Evolutionary conservation across 2,329 filamentous ascomycete genomes (phyloP), one percentile per base, ranked within the genome.

Genomic region (Microdochium paspali): DNA sequence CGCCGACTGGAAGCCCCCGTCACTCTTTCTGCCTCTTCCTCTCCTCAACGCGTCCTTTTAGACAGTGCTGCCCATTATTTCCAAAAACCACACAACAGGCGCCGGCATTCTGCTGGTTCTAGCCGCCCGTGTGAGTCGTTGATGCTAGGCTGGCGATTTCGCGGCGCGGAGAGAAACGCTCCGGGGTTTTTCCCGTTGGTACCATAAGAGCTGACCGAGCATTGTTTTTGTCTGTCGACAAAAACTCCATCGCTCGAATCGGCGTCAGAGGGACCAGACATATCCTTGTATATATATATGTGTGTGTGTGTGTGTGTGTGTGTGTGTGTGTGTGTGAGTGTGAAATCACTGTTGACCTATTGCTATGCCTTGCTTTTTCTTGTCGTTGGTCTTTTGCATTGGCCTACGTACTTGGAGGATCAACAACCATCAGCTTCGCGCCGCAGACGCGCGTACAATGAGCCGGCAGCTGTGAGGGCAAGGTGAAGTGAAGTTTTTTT

Each of bases 261-360:
- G 80, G 86, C 82, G 85, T 90, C 86, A 90, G 85, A 90, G 80
- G 84, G 70, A 77, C 77, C 82, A 72, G 59, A 90, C 85, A 90
- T 80, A 28, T 39, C 18, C 5, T 4, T 21, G 6, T 21, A 18
- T 20, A 4, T 9, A 40, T 9, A n/a, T 18, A 9, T 35, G 26
- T n/a, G 31, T 35, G 10, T 35, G 6, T 35, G 10, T 35, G n/a
- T 35, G 7, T n/a, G 31, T 40, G 10, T 10, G 20, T 40, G 20
- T 21, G 6, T 20, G 6, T 21, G 20, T 12, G 10, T 20, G 10
- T 28, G n/a, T 28, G 7, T 28, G 13, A 28, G 26, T 7, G 13
- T 28, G 26, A 28, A n/a, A n/a, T n/a, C n/a, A n/a, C n/a, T n/a
- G n/a, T n/a, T n/a, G n/a, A n/a, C n/a, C n/a, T n/a, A n/a, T n/a